These are phyloP conservation scores for Pseudophaeomoniella oleicola DNA, from an alignment of 2,329 filamentous ascomycete species.

Conservation along the genomic window DNA sequence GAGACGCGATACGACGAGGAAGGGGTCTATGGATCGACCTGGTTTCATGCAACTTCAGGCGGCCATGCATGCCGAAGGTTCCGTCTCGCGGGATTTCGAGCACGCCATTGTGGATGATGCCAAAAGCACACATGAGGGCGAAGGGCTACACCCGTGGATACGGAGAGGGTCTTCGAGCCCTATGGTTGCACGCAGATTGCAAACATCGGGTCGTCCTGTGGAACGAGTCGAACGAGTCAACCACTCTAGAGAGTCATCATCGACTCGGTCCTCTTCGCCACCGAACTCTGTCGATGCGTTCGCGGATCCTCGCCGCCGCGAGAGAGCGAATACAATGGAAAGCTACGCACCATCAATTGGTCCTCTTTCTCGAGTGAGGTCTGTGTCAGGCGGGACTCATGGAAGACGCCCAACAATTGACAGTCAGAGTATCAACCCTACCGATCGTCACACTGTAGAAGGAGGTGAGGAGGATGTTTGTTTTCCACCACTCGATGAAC, in stretches of 20 bases:
- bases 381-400: constrained; percentile 52
- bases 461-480: constrained; percentile 79
- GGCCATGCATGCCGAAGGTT: constrained; percentile 25
- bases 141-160: constrained; percentile 14
- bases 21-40: constrained; percentile 29
- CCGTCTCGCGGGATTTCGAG: constrained; percentile 68
- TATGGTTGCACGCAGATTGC: constrained; percentile 17
- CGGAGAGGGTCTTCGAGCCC: constrained; percentile 28
- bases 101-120: constrained; percentile 72
- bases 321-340: constrained; percentile 55
- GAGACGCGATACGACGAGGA: constrained; percentile 20
- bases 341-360: constrained; percentile 34
- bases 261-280: constrained; percentile 62
- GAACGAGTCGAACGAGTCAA: constrained; percentile 20
- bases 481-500: constrained; percentile 64
- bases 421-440: constrained; percentile 44
- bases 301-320: constrained; percentile 64
- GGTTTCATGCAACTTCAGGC: constrained; percentile 31
- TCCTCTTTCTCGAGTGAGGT: constrained; percentile 1
- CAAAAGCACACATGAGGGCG: constrained; percentile 19
- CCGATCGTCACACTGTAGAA: constrained; percentile 47
- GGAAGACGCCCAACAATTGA: constrained; percentile 45
- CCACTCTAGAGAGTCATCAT: constrained; percentile 34
- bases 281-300: constrained; percentile 98
- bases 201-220: constrained; percentile 18